Conservation (phyloP, 495 filamentous ascomycete species). For the Neurospora africana region DNA sequence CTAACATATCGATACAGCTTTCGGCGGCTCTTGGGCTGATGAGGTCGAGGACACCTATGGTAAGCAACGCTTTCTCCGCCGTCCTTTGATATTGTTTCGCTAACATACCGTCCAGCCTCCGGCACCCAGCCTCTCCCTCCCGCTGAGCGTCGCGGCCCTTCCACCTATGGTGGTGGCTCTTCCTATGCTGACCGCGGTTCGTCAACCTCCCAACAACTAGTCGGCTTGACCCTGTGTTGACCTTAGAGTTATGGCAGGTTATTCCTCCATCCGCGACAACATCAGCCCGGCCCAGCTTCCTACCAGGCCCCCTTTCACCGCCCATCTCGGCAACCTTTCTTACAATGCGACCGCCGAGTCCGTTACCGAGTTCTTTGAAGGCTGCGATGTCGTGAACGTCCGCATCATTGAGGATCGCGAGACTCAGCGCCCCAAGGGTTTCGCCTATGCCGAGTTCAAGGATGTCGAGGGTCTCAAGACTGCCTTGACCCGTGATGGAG, state of each 20-base stretch:
- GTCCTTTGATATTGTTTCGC: constrained; percentile 9
- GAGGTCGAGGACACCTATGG: constrained; percentile 84
- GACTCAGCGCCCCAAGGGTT: constrained; percentile 87
- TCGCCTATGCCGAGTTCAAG: constrained; percentile 92
- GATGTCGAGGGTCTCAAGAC: constrained; percentile 83
- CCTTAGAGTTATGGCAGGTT: constrained; percentile 32
- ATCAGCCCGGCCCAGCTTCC: constrained; percentile 60
- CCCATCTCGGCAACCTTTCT: constrained; percentile 90
- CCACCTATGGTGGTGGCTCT: constrained; percentile 22
- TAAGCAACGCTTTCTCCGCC: constrained; percentile 29
- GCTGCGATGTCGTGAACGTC: constrained; percentile 76
- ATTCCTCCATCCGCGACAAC: constrained; percentile 58
- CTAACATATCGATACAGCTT: constrained; percentile 42
- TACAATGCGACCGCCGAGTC: constrained; percentile 79
- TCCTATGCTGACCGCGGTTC: constrained; percentile 27
- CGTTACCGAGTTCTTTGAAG: constrained; percentile 73
- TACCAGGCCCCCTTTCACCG: constrained; percentile 84
- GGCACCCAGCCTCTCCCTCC: constrained; percentile 38
- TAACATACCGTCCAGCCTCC: constrained; percentile 4
- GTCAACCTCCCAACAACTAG: constrained; percentile 10
- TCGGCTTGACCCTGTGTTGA: background rate
- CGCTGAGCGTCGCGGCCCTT: constrained; percentile 25
- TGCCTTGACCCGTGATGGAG: constrained; percentile 71
- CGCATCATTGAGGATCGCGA: constrained; percentile 93
- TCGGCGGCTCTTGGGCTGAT: constrained; percentile 89